These are phyloP conservation scores for Xylaria nigripes DNA, from an alignment of 495 filamentous ascomycete genomes.

Conservation along the genomic window DNA sequence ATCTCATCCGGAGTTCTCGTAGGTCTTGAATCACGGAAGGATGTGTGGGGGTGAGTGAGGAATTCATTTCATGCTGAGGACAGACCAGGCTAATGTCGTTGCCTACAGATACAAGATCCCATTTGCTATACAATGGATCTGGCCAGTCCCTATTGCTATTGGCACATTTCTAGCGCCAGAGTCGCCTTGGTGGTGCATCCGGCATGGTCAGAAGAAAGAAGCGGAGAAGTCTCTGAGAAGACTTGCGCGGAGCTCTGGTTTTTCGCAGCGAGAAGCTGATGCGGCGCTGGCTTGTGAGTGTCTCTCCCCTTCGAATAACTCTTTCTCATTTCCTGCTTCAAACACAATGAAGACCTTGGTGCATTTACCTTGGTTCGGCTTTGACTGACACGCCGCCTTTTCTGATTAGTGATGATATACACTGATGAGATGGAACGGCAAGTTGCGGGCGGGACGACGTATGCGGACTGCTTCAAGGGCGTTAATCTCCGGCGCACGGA, in stretches of 20 bases:
- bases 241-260: conserved; percentile 37
- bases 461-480: conserved; percentile 58
- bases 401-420: conserved; percentile 36
- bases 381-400: not conserved
- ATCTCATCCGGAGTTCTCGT: conserved; percentile 52
- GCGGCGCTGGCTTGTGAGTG: conserved; percentile 23
- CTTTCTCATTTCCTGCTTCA: conserved; percentile 16
- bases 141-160: conserved; percentile 41
- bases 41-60: conserved; percentile 10
- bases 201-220: conserved; percentile 45
- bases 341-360: not conserved
- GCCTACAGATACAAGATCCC: conserved; percentile 47
- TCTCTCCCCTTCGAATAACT: not conserved
- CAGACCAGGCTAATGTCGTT: not conserved
- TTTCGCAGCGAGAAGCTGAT: conserved; percentile 23
- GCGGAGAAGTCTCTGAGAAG: conserved; percentile 42
- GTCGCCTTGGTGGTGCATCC: conserved; percentile 70
- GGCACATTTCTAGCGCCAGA: conserved; percentile 60
- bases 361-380: too few species aligned
- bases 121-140: conserved; percentile 49
- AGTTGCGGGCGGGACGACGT: conserved; percentile 46
- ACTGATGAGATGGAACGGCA: conserved; percentile 51
- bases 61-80: not conserved
- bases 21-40: conserved; percentile 1
- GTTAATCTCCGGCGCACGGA: conserved; percentile 61